phyloP scores from a whole-genome alignment of 1,284 basidiomycete species.

The Ceratobasidium papillatum region DNA sequence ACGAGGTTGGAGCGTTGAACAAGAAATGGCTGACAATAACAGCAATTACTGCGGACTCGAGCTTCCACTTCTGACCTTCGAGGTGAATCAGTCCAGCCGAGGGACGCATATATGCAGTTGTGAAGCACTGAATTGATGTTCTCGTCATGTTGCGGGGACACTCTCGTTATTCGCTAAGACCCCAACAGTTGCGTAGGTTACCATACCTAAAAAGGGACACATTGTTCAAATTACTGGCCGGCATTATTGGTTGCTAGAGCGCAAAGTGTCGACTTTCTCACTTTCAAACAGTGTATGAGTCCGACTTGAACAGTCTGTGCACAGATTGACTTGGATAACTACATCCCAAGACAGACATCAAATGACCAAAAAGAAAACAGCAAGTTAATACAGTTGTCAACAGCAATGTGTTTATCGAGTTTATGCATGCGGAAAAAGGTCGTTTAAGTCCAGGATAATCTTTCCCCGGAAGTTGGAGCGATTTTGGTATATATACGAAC shows the following conservation, averaged over 20 bases:
- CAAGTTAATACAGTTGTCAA: slow-evolving; percentile 21
- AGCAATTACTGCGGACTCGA: not conserved
- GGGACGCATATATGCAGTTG: not conserved
- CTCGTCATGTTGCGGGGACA: not conserved
- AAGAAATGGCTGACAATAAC: not conserved
- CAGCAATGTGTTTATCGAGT: slow-evolving; percentile 18
- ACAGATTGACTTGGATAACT: slow-evolving; percentile 12
- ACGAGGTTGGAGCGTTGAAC: not conserved
- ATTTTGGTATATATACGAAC: slow-evolving; percentile 37
- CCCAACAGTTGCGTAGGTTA: slow-evolving; percentile 3
- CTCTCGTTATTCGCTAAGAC: slow-evolving; percentile 1
- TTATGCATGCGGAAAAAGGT: slow-evolving; percentile 32
- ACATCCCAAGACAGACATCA: slow-evolving; percentile 30
- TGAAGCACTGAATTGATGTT: not conserved
- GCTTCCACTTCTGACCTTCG: not conserved
- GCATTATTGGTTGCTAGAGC: not conserved
- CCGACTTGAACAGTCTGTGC: not conserved
- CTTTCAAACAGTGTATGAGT: not conserved
- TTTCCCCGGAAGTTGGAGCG: not conserved
- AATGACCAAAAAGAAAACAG: slow-evolving; percentile 2
- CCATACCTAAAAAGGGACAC: not conserved
- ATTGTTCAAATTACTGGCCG: not conserved
- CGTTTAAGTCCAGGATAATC: slow-evolving; percentile 18
- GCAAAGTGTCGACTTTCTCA: not conserved
- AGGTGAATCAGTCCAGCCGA: not conserved